Evolutionary conservation across 176 grass and related monocot genomes (phyloP).

Genomic region (Oryza glaberrima): DNA sequence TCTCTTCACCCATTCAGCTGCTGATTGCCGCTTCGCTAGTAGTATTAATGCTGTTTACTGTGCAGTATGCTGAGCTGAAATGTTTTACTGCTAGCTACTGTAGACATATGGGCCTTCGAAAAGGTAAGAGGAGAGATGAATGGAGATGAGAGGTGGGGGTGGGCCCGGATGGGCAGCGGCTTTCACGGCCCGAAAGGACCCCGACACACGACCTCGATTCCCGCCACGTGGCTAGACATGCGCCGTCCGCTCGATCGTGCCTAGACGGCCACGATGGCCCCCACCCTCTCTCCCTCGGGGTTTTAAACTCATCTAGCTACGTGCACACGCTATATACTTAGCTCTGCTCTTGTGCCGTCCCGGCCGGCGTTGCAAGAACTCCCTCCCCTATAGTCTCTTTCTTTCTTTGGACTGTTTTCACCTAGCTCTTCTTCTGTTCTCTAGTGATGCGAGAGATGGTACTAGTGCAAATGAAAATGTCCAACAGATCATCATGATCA

Average conservation of each 20-base stretch:
- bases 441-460: neutral
- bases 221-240: conserved; percentile 45
- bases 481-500: neutral
- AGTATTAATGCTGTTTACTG: neutral
- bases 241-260: conserved; percentile 48
- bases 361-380: neutral
- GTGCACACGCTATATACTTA: neutral
- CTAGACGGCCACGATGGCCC: conserved; percentile 49
- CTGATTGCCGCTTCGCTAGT: neutral
- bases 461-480: neutral
- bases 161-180: conserved; percentile 10
- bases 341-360: neutral
- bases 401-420: neutral
- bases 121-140: neutral
- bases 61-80: neutral
- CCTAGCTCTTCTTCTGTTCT: neutral
- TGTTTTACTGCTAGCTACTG: neutral
- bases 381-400: neutral
- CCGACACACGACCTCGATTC: conserved; percentile 23
- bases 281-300: conserved; percentile 19
- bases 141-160: neutral
- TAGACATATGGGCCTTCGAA: conserved; percentile 11
- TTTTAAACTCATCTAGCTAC: conserved; percentile 30
- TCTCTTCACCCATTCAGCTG: neutral
- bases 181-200: conserved; percentile 25